phyloP scores from a whole-genome alignment of 1,284 basidiomycete genomes.

The Ganoderma resinaceum region DNA sequence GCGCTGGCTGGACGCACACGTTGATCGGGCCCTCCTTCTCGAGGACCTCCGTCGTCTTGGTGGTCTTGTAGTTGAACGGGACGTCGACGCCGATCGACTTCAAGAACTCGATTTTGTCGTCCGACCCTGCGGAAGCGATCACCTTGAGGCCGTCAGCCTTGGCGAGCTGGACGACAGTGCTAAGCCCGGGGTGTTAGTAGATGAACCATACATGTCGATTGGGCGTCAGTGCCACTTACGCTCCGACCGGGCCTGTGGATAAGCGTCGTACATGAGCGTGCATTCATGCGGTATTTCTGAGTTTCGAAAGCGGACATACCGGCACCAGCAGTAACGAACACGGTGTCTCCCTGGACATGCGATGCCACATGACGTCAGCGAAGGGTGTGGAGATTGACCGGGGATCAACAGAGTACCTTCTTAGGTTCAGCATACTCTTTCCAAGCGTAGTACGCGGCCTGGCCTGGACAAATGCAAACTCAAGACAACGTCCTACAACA shows the following conservation, averaged over 20 bases:
- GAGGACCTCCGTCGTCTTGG: constrained; percentile 56
- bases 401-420: constrained; percentile 18
- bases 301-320: constrained; percentile 17
- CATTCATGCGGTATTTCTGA: no score
- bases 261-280: background rate
- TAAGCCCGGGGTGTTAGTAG: constrained; percentile 14
- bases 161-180: constrained; percentile 63
- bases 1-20: constrained; percentile 40
- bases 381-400: background rate
- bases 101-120: constrained; percentile 71
- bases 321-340: constrained; percentile 35
- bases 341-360: constrained; percentile 30
- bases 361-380: background rate
- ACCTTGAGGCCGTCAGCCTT: constrained; percentile 71
- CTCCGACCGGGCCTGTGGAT: constrained; percentile 29
- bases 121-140: constrained; percentile 75
- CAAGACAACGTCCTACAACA: background rate
- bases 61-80: constrained; percentile 77
- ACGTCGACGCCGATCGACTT: constrained; percentile 70
- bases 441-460: constrained; percentile 37
- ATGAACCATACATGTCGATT: background rate
- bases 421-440: constrained; percentile 32
- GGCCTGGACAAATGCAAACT: constrained; percentile 19
- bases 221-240: constrained; percentile 18
- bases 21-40: constrained; percentile 61